A percentile compares a stretch with the other conserved stretches of the same genome.
These are phyloP conservation scores for Yamadazyma aaseri DNA, from an alignment of 1,139 yeast genomes.

Conservation along the genomic window DNA sequence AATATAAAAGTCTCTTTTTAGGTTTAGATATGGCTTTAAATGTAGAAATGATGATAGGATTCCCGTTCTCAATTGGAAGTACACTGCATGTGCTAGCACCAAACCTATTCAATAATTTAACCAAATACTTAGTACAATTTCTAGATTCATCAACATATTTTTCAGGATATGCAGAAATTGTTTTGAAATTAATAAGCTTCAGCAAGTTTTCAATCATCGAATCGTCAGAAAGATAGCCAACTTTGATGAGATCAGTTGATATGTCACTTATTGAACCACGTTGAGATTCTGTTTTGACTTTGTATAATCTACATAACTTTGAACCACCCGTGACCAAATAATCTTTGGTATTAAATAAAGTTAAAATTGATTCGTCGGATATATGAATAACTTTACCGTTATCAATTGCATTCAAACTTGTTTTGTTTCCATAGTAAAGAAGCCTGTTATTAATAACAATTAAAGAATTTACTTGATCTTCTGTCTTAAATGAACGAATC, in stretches of 20 bases:
- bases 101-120: constrained; percentile 58
- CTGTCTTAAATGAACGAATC: constrained; percentile 50
- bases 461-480: constrained; percentile 17
- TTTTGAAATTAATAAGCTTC: constrained; percentile 63
- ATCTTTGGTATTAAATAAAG: constrained; percentile 5
- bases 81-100: constrained; percentile 73
- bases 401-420: constrained; percentile 12
- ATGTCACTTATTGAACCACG: background rate
- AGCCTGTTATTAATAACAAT: constrained; percentile 10
- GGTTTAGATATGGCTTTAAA: constrained; percentile 43
- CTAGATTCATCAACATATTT: constrained; percentile 75
- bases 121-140: constrained; percentile 77
- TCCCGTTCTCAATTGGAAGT: constrained; percentile 70
- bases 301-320: constrained; percentile 17
- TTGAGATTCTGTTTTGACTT: background rate
- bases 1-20: constrained; percentile 62
- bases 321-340: constrained; percentile 41
- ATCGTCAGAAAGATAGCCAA: constrained; percentile 42
- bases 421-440: constrained; percentile 13
- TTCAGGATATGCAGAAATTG: constrained; percentile 74
- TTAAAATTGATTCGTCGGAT: constrained; percentile 9
- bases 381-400: constrained; percentile 7
- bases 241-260: background rate
- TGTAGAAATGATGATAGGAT: constrained; percentile 79
- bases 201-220: constrained; percentile 61